Evolutionary conservation across 495 filamentous ascomycete species (phyloP).

Genomic region (Barbatosphaeria neglecta): DNA sequence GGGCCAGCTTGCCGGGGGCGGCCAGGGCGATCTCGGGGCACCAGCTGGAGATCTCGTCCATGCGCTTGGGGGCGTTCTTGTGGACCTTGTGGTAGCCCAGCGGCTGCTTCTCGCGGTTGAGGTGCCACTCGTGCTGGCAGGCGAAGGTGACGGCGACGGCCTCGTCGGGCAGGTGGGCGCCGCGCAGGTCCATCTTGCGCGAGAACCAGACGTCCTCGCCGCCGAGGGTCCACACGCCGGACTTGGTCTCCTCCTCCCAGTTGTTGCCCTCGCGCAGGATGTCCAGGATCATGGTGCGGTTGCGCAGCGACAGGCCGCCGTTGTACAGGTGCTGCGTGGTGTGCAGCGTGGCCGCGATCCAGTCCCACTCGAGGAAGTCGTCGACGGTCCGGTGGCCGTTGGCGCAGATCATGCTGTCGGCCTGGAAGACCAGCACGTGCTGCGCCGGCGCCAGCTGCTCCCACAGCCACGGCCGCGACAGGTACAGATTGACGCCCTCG

Average conservation of each 20-base stretch:
- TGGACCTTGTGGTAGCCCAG: slow-evolving; percentile 9
- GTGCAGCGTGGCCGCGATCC: slow-evolving; percentile 16
- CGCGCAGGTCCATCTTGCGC: slow-evolving; percentile 2
- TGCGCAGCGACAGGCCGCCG: slow-evolving; percentile 19
- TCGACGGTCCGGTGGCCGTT: slow-evolving; percentile 14
- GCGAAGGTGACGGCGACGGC: slow-evolving; percentile 3
- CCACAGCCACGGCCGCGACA: slow-evolving; percentile 15
- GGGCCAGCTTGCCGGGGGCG: background rate
- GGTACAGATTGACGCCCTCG: slow-evolving; percentile 6
- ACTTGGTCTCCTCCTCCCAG: slow-evolving; percentile 9
- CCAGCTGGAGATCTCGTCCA: slow-evolving; percentile 8
- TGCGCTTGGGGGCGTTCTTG: background rate
- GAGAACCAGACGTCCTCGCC: slow-evolving; percentile 24
- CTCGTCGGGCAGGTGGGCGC: slow-evolving; percentile 2
- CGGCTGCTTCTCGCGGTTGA: slow-evolving; percentile 2
- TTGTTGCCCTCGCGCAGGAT: slow-evolving; percentile 6
- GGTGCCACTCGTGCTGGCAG: slow-evolving; percentile 4
- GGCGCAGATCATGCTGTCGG: slow-evolving; percentile 21
- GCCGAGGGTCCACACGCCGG: slow-evolving; percentile 1
- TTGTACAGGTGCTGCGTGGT: slow-evolving; percentile 9
- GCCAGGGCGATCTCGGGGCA: slow-evolving; percentile 10
- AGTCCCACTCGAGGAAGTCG: slow-evolving; percentile 20
- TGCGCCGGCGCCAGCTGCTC: slow-evolving; percentile 14
- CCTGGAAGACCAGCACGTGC: slow-evolving; percentile 21
- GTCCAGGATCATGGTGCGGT: slow-evolving; percentile 13